Evolutionary conservation across 768 basidiomycete genomes (phyloP).

Genomic region (Kwoniella europaea): DNA sequence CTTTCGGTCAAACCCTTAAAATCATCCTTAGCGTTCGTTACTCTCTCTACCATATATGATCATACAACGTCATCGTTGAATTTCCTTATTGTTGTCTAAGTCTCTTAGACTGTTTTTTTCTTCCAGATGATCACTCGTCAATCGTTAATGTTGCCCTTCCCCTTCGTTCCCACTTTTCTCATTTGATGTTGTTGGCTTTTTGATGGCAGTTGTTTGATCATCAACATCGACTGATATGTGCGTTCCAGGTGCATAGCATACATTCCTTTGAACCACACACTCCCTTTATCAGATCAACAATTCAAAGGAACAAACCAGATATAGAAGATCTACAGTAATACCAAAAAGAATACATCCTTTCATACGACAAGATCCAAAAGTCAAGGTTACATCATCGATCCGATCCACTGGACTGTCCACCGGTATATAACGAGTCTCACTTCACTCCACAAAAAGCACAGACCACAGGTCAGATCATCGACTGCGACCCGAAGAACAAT

Average conservation of each 20-base stretch:
- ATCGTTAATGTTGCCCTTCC: not conserved
- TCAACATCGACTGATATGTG: not conserved
- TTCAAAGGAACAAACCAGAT: not conserved
- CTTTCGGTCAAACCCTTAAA: not conserved
- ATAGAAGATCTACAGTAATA: constrained; percentile 1
- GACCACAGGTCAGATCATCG: not conserved
- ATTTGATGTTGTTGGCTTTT: not conserved
- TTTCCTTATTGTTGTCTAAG: not conserved
- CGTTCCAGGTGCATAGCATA: not conserved
- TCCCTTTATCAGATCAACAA: not conserved
- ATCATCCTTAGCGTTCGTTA: too few relatives aligned
- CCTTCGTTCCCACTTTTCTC: not conserved
- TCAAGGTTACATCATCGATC: constrained; percentile 7
- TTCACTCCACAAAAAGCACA: constrained; percentile 6
- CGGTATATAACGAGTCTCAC: not conserved
- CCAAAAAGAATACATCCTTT: not conserved
- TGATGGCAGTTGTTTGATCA: not conserved
- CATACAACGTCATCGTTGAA: not conserved
- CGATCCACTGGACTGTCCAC: not conserved
- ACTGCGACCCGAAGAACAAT: not conserved
- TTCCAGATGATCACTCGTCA: not conserved
- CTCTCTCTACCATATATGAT: not conserved
- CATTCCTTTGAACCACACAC: constrained; percentile 13
- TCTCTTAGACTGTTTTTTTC: not conserved
- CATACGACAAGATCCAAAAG: not conserved